Conservation (phyloP, 1,284 basidiomycete species). For the Malassezia nana region DNA sequence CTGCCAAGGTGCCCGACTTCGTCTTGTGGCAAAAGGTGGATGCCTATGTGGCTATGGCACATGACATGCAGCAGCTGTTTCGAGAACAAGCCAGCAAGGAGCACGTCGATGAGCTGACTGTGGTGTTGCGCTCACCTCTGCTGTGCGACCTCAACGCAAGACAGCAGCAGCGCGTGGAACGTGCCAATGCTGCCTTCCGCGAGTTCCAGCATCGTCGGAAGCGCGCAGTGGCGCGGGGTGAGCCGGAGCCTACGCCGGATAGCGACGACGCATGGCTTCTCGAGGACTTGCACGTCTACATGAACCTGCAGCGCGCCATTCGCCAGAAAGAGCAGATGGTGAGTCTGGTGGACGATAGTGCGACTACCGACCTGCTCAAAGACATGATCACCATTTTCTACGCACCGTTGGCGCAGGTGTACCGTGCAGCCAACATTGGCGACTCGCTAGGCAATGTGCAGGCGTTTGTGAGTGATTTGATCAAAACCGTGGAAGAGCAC, state of each 20-base stretch:
- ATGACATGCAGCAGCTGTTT: conserved; percentile 65
- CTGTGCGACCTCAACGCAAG: conserved; percentile 53
- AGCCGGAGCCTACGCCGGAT: conserved; percentile 36
- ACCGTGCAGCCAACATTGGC: conserved; percentile 90
- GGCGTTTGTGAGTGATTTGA: conserved; percentile 88
- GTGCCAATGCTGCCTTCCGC: conserved; percentile 39
- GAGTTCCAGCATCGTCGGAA: conserved; percentile 36
- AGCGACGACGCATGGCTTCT: conserved; percentile 47
- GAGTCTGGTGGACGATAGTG: conserved; percentile 88
- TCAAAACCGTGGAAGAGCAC: conserved; percentile 79
- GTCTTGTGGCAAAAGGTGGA: conserved; percentile 77
- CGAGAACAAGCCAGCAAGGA: conserved; percentile 54
- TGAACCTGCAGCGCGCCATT: conserved; percentile 52
- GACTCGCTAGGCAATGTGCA: conserved; percentile 87
- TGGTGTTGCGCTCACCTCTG: conserved; percentile 71
- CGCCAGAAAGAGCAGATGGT: conserved; percentile 86
- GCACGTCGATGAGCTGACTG: conserved; percentile 66
- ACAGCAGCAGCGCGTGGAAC: conserved; percentile 40
- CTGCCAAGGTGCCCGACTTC: conserved; percentile 77
- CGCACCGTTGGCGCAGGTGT: conserved; percentile 91
- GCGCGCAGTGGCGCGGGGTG: conserved; percentile 20
- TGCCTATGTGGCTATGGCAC: conserved; percentile 72
- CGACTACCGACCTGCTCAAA: conserved; percentile 85
- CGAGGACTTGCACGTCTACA: conserved; percentile 43
- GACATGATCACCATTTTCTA: conserved; percentile 99